Evolutionary conservation across 2,329 filamentous ascomycete genomes (phyloP).

Genomic region (Penicillium brevicompactum): DNA sequence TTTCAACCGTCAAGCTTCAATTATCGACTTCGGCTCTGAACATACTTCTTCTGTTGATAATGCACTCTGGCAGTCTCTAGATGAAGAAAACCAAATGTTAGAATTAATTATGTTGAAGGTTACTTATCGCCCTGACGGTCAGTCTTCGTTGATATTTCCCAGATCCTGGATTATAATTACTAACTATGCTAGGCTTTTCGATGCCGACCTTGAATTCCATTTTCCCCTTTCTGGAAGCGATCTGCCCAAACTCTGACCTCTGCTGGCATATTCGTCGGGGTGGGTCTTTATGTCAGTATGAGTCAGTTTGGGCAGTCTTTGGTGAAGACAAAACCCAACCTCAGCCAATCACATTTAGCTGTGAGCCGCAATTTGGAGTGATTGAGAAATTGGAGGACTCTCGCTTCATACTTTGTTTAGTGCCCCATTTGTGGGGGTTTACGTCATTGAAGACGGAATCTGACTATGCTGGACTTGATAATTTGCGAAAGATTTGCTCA

Average conservation of each 20-base stretch:
- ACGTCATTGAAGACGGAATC: neutral
- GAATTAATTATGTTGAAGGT: neutral
- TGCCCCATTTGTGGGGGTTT: neutral
- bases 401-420: neutral
- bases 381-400: neutral
- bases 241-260: neutral
- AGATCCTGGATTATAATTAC: too few species aligned
- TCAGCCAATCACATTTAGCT: neutral
- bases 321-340: neutral
- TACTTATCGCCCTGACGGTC: neutral
- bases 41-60: neutral
- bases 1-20: neutral
- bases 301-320: slow-evolving; percentile 1
- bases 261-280: neutral
- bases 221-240: neutral
- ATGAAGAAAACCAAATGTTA: neutral
- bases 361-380: neutral
- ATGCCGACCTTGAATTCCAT: slow-evolving; percentile 2
- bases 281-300: neutral
- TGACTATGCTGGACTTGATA: neutral
- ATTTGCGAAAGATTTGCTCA: neutral
- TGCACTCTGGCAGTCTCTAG: neutral
- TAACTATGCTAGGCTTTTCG: neutral
- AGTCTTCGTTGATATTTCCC: neutral
- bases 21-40: neutral